These are phyloP conservation scores for Rhexocercosporidium sp. DNA, from an alignment of 2,329 filamentous ascomycete genomes.

Conservation along the genomic window DNA sequence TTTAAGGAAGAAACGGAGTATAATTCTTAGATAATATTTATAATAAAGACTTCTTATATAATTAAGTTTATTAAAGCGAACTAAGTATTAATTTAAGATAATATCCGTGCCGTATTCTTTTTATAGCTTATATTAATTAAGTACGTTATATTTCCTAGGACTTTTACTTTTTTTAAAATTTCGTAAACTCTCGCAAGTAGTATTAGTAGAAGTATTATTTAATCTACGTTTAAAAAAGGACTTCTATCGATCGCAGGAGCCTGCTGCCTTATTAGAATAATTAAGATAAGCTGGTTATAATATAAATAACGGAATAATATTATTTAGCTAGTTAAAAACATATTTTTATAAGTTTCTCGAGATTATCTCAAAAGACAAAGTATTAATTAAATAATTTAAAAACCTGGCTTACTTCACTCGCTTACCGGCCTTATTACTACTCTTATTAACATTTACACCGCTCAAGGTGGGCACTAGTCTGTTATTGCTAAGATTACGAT, in stretches of 20 bases:
- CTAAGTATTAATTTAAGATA: constrained; percentile 7
- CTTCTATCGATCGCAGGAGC: constrained; percentile 7
- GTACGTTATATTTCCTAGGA: constrained; percentile 16
- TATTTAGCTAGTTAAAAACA: constrained; percentile 8
- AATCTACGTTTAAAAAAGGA: constrained; percentile 10
- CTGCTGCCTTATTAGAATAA: background rate
- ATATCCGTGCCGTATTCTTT: constrained; percentile 11
- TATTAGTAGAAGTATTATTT: constrained; percentile 13
- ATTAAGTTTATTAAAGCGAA: constrained; percentile 6
- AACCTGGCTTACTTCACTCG: constrained; percentile 22
- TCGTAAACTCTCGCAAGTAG: constrained; percentile 6
- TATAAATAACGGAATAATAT: background rate
- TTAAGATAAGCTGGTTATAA: constrained; percentile 4
- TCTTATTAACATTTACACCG: constrained; percentile 25
- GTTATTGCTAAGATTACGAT: constrained; percentile 23
- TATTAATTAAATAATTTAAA: constrained; percentile 10
- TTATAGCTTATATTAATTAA: constrained; percentile 15
- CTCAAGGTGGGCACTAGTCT: constrained; percentile 21
- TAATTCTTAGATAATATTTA: background rate
- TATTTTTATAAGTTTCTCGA: constrained; percentile 18
- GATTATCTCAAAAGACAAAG: background rate
- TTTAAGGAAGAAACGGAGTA: constrained; percentile 7
- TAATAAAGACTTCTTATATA: constrained; percentile 11
- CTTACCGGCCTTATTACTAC: constrained; percentile 22
- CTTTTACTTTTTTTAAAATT: constrained; percentile 11